phyloP scores from a whole-genome alignment of 73 alveolate species.

The Blepharisma japonicum region DNA sequence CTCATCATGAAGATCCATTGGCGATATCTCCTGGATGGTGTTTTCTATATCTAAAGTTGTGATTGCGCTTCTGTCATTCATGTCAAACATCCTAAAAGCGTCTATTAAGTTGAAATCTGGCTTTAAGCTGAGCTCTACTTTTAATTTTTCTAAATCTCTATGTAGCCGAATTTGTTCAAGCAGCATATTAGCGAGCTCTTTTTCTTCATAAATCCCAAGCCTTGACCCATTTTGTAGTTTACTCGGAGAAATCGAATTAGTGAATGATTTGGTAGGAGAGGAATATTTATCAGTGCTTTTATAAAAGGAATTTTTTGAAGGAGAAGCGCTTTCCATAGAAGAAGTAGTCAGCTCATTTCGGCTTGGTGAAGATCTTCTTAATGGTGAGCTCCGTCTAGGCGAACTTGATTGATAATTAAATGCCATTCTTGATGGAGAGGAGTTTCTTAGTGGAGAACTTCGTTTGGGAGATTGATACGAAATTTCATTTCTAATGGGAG shows the following conservation, averaged over 20 bases:
- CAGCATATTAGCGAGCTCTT: constrained; percentile 36
- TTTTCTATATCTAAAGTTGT: constrained; percentile 39
- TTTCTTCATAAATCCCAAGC: constrained; percentile 24
- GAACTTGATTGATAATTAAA: no score
- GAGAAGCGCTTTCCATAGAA: neutral
- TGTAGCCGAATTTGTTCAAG: constrained; percentile 36
- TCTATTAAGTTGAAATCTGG: constrained; percentile 50
- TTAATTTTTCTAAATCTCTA: constrained; percentile 44
- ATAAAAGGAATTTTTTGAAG: neutral
- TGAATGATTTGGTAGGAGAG: neutral
- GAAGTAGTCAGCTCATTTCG: neutral
- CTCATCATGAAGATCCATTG: constrained; percentile 45
- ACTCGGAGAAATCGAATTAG: neutral
- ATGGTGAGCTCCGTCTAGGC: constrained; percentile 16
- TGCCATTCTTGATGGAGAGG: no score
- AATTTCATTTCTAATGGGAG: no score
- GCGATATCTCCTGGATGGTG: constrained; percentile 33
- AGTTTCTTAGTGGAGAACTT: neutral
- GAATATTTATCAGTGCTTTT: neutral
- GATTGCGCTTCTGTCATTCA: constrained; percentile 37
- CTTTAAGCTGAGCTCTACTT: constrained; percentile 37
- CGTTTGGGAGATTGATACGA: neutral
- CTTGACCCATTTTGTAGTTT: neutral
- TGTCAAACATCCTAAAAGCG: constrained; percentile 53
- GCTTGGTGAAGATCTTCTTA: neutral